Conservation (phyloP, 805 yeast genomes). For the Metschnikowia baotianmanensis region DNA sequence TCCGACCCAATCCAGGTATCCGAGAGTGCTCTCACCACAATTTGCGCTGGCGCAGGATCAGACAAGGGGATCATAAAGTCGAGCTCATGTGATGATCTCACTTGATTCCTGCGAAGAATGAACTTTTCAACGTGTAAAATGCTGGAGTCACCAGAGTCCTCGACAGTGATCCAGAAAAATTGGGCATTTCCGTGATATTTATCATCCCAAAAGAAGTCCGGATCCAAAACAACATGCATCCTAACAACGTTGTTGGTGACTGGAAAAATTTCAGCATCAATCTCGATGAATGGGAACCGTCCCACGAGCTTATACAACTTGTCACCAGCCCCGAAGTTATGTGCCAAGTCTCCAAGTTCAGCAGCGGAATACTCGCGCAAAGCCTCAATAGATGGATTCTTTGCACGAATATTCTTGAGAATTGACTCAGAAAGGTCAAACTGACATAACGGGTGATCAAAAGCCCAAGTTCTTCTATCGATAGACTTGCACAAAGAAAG, state of each 20-base stretch:
- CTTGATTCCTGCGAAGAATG: slow-evolving; percentile 58
- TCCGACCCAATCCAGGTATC: slow-evolving; percentile 92
- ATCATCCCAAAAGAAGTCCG: slow-evolving; percentile 86
- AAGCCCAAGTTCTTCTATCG: slow-evolving; percentile 83
- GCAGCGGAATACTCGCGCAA: slow-evolving; percentile 68
- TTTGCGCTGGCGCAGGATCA: slow-evolving; percentile 88
- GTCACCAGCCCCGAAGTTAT: slow-evolving; percentile 72
- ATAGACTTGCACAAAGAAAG: slow-evolving; percentile 82
- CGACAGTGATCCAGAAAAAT: slow-evolving; percentile 90
- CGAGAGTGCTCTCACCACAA: slow-evolving; percentile 73
- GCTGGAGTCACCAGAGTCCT: slow-evolving; percentile 70
- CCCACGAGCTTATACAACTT: slow-evolving; percentile 58
- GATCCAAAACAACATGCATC: slow-evolving; percentile 63
- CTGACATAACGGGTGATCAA: slow-evolving; percentile 85
- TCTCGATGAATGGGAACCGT: slow-evolving; percentile 70
- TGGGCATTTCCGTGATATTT: slow-evolving; percentile 79
- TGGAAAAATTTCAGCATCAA: slow-evolving; percentile 84
- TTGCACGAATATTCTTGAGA: slow-evolving; percentile 56
- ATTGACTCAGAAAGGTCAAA: slow-evolving; percentile 76
- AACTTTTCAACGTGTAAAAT: slow-evolving; percentile 82
- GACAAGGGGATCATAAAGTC: slow-evolving; percentile 91
- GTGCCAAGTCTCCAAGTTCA: slow-evolving; percentile 89
- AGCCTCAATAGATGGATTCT: slow-evolving; percentile 65
- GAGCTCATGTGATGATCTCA: slow-evolving; percentile 59
- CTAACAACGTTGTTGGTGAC: slow-evolving; percentile 84